These are phyloP conservation scores for Platanthera guangdongensis DNA, from an alignment of 106 monocot genomes.

Conservation along the genomic window DNA sequence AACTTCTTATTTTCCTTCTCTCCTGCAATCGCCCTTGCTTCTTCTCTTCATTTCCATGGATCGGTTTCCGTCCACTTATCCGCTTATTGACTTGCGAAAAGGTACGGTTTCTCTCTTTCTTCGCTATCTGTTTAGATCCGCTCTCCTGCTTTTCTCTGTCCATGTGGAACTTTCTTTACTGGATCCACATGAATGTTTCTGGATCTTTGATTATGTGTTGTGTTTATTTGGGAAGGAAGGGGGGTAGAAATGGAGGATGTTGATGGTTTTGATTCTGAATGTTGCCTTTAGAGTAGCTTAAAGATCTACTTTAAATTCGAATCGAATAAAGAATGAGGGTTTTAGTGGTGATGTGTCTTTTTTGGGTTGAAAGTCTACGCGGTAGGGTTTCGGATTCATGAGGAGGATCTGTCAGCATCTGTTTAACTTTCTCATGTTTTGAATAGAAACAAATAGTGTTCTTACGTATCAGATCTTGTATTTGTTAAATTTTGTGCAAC, in stretches of 20 bases:
- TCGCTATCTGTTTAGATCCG: conserved; percentile 9
- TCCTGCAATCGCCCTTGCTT: neutral
- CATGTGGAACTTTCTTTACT: neutral
- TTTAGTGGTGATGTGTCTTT: too few relatives aligned
- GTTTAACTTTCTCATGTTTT: neutral
- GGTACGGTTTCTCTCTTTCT: conserved; percentile 5
- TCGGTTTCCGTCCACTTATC: conserved; percentile 14
- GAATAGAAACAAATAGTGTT: neutral
- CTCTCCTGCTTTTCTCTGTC: neutral
- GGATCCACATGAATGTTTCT: neutral
- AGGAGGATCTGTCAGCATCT: neutral
- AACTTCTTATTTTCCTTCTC: neutral
- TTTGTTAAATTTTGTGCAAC: neutral
- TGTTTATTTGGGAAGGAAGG: neutral
- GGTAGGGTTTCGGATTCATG: neutral
- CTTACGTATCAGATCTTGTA: neutral
- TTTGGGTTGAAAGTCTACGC: too few relatives aligned
- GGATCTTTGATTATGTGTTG: neutral
- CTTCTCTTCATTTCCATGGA: conserved; percentile 6
- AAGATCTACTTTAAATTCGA: neutral
- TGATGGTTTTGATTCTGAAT: too few relatives aligned
- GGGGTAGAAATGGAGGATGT: neutral
- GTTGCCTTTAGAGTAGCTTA: neutral
- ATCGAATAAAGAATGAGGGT: too few relatives aligned
- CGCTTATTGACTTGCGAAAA: conserved; percentile 15